Evolutionary conservation across 345 rosid genomes (phyloP), one percentile per base, ranked within the genome.

Genomic region (Trapa bicornis): DNA sequence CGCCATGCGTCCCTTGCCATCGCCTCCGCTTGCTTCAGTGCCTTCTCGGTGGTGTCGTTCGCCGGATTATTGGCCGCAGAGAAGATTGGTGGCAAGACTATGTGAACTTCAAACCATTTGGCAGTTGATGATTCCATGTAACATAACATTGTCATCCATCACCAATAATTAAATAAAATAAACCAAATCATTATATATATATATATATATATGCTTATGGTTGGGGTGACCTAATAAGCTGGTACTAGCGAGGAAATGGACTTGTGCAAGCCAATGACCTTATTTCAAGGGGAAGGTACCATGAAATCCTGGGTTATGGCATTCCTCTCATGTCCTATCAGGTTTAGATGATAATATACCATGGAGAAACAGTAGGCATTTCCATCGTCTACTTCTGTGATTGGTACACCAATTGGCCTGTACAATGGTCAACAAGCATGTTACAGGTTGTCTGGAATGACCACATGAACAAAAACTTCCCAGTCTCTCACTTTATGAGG

Each of bases 1-100:
- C 82, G 89, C 66, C 86, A 85, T 47, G 48, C 2, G 12, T 74
- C 83, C 0, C 75, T 91, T 0, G 93, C 86, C 64, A 72, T 85
- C 35, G 85, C 86, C 47, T 78, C 93, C 0, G 50, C 67, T 11
- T 84, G 83, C 76, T 91, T 91, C 80, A 87, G 93, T 71, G 87
- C 73, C 56, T 88, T 88, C 85, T 79, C 95, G 0, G 60, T 88
- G 0, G 68, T 84, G 13, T 47, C 95, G 32, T 69, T 88, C 74
- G n/a, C 73, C 39, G 82, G 76, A 8, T 84, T 88, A 79, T 83
- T 86, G 82, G 6, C 16, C 10, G 32, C 29, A 0, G 91, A 88
- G 84, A 84, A 88, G 81, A 81, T 80, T 32, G 80, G 71, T 77
- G 85, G 58, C 3, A 84, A 73, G 75, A 70, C 58, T 61, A 11